These are phyloP conservation scores for Arthrobotrys pseudoclavata DNA, from an alignment of 2,329 filamentous ascomycete species.

Conservation along the genomic window DNA sequence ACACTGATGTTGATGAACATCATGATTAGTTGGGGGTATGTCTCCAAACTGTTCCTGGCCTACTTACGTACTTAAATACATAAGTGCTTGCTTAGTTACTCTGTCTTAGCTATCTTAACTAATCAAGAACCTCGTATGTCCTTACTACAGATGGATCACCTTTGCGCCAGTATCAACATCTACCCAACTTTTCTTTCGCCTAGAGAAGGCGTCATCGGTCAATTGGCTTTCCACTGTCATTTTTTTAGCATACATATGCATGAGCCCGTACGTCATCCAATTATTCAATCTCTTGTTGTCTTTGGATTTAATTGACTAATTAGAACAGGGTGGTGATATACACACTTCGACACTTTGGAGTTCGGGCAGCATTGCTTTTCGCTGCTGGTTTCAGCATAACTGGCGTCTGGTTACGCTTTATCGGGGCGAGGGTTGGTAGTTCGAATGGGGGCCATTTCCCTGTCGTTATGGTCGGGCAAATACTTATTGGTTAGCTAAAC, in stretches of 20 bases:
- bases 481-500: constrained; percentile 72
- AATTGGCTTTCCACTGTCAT: constrained; percentile 95
- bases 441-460: constrained; percentile 74
- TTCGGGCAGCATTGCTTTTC: constrained; percentile 80
- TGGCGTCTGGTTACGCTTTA: constrained; percentile 94
- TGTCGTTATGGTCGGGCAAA: constrained; percentile 89
- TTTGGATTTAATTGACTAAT: constrained; percentile 57
- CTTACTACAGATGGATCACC: constrained; percentile 79
- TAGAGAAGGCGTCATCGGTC: constrained; percentile 77
- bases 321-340: constrained; percentile 73
- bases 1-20: constrained; percentile 91
- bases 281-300: neutral
- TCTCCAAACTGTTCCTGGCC: neutral
- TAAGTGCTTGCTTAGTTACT: too few relatives aligned
- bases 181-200: constrained; percentile 80
- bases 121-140: neutral
- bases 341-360: constrained; percentile 80
- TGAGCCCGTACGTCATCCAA: constrained; percentile 72
- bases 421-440: constrained; percentile 70
- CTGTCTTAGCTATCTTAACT: neutral
- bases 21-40: constrained; percentile 86
- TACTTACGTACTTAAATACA: too few relatives aligned
- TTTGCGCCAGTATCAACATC: constrained; percentile 85
- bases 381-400: constrained; percentile 80
- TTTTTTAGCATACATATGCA: constrained; percentile 83